Conservation (phyloP, 2,329 filamentous ascomycete genomes). For the Clarireedia homoeocarpa region DNA sequence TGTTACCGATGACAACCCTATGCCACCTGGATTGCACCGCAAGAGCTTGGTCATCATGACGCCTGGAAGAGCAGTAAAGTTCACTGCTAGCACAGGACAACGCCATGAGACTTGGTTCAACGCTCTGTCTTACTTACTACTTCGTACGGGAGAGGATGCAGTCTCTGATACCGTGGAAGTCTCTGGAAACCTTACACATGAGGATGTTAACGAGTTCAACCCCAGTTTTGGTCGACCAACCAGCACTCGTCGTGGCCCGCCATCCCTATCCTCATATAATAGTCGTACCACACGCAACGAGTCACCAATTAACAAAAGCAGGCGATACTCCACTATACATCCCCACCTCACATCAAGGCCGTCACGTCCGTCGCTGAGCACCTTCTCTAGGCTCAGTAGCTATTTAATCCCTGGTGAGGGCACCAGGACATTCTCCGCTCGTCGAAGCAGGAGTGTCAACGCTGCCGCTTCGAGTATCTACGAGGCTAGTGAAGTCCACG, state of each 20-base stretch:
- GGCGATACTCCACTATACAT: conserved; percentile 10
- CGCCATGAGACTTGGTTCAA: conserved; percentile 99
- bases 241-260: conserved; percentile 46
- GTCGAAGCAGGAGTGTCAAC: conserved; percentile 43
- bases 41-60: conserved; percentile 90
- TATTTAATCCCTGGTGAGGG: conserved; percentile 41
- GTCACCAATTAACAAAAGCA: conserved; percentile 40
- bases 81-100: conserved; percentile 88
- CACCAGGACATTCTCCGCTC: conserved; percentile 41
- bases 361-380: conserved; percentile 28
- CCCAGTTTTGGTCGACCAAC: conserved; percentile 39
- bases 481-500: conserved; percentile 50
- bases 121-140: conserved; percentile 82
- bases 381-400: conserved; percentile 50
- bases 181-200: conserved; percentile 46
- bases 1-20: conserved; percentile 88
- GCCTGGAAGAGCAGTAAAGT: conserved; percentile 81
- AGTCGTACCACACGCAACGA: conserved; percentile 63
- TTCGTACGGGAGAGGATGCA: conserved; percentile 64
- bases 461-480: conserved; percentile 39
- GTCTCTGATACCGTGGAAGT: conserved; percentile 49
- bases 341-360: conserved; percentile 18
- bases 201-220: conserved; percentile 75
- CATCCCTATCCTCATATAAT: conserved; percentile 72
- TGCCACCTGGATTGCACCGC: conserved; percentile 86